phyloP scores from a whole-genome alignment of 208 protist genomes.

The Leishmania martiniquensis region DNA sequence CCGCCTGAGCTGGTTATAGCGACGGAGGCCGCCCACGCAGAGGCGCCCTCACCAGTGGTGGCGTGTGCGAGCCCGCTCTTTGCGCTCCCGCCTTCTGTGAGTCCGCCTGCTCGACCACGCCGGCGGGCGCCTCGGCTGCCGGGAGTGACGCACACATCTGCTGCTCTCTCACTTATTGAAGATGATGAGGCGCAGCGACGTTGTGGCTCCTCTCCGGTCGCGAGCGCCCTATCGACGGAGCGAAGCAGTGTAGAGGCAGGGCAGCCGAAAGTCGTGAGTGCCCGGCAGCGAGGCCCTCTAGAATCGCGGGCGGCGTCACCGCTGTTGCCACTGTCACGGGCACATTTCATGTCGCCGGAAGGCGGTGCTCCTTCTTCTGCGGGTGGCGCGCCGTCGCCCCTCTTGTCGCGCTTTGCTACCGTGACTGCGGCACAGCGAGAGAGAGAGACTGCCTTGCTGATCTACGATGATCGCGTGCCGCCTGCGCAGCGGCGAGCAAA shows the following conservation, averaged over 20 bases:
- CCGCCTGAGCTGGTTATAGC: neutral
- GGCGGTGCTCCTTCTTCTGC: neutral
- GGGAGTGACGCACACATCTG: conserved; percentile 1
- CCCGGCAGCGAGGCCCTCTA: neutral
- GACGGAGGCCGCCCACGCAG: neutral
- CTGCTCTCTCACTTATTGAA: neutral
- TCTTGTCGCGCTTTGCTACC: conserved; percentile 2
- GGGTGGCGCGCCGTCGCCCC: neutral
- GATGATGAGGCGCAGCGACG: neutral
- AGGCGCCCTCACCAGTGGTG: neutral
- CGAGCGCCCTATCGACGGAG: neutral
- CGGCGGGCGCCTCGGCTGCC: conserved; percentile 8
- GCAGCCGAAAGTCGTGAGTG: neutral
- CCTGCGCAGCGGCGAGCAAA: conserved; percentile 10
- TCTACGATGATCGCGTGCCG: conserved; percentile 35
- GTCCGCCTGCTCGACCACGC: neutral
- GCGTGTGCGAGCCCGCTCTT: neutral
- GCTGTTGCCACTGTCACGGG: neutral
- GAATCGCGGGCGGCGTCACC: neutral
- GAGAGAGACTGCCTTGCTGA: conserved; percentile 20
- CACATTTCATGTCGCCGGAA: neutral
- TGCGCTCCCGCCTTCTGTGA: neutral
- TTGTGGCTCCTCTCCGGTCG: neutral
- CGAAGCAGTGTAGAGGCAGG: neutral
- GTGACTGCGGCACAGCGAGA: conserved; percentile 16